Evolutionary conservation across 1,284 basidiomycete genomes (phyloP), one percentile per base, ranked within the genome.

Genomic region (Rhodotorula sp.): DNA sequence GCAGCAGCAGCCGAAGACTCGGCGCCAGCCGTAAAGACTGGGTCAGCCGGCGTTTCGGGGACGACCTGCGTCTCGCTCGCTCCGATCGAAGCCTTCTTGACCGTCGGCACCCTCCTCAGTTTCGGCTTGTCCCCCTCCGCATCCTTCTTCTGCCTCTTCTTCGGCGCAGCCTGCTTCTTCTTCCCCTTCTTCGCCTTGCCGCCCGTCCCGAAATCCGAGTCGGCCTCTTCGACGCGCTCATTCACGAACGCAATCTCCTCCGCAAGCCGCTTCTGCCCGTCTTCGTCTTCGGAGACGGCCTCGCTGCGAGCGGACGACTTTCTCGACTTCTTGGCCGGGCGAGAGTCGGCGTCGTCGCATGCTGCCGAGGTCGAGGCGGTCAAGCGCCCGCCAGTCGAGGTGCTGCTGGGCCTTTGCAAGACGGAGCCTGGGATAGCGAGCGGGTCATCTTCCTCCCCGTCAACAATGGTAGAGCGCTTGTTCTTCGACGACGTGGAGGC

Each of bases 251-350:
- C 19, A 13, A 59, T 27, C 1, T 52, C 56, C 17, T 13, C 47
- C 27, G 1, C 2, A 3, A 52, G 24, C 29, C 36, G 10, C 20
- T 36, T 22, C 30, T 32, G 19, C 8, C 56, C 61, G 17, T 53
- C 66, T 20, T 67, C 66, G 34, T 67, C 61, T 36, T 67, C 66
- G 32, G 61, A 63, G 4, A 54, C 19, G 20, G 65, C 49, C 39
- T 44, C 39, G 39, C 39, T 44, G 39, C 39, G 39, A 17, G 39
- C 39, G 39, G 13, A 4, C 11, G 39, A 44, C 13, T 44, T 44
- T 10, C 39, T 10, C 11, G 39, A 44, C 39, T 44, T 44, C 39
- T 44, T 44, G 7, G 39, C 3, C 19, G 39, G 39, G 39, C 39
- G 39, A 8, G 39, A 10, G 39, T 15, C 39, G 9, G 39, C 39